Evolutionary conservation across 371 early-diverging fungal genomes (phyloP).

Genomic region (Blakeslea trispora): DNA sequence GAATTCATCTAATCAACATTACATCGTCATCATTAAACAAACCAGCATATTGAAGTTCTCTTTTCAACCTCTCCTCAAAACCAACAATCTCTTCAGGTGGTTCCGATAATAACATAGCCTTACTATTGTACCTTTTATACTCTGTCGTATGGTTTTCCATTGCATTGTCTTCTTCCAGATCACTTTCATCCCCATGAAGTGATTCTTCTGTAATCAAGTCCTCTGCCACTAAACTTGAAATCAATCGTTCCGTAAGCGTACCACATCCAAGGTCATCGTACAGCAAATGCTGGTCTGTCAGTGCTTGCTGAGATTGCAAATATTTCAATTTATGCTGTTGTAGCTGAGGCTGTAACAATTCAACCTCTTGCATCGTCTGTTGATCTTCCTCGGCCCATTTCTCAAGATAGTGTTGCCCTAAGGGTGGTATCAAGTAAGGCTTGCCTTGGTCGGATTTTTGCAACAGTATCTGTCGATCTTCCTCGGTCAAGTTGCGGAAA

Average conservation of each 20-base stretch:
- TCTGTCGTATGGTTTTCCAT: slow-evolving; percentile 17
- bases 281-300: slow-evolving; percentile 57
- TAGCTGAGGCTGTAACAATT: background rate
- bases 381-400: slow-evolving; percentile 85
- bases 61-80: slow-evolving; percentile 80
- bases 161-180: slow-evolving; percentile 27
- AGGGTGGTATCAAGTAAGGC: slow-evolving; percentile 71
- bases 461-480: slow-evolving; percentile 73
- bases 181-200: slow-evolving; percentile 1
- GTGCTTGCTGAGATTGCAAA: slow-evolving; percentile 9
- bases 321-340: slow-evolving; percentile 12
- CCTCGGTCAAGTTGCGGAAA: slow-evolving; percentile 77
- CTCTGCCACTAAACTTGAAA: slow-evolving; percentile 71
- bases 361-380: slow-evolving; percentile 1
- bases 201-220: slow-evolving; percentile 24
- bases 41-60: slow-evolving; percentile 81
- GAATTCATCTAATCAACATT: slow-evolving; percentile 5
- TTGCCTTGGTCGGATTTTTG: slow-evolving; percentile 68
- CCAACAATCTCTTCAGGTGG: slow-evolving; percentile 23
- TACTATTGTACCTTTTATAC: slow-evolving; percentile 14
- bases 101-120: slow-evolving; percentile 12
- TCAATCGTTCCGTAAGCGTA: slow-evolving; percentile 71
- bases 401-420: slow-evolving; percentile 77
- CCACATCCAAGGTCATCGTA: slow-evolving; percentile 60
- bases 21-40: slow-evolving; percentile 78